phyloP scores from a whole-genome alignment of 129 eudicot species.

The Tanacetum coccineum region DNA sequence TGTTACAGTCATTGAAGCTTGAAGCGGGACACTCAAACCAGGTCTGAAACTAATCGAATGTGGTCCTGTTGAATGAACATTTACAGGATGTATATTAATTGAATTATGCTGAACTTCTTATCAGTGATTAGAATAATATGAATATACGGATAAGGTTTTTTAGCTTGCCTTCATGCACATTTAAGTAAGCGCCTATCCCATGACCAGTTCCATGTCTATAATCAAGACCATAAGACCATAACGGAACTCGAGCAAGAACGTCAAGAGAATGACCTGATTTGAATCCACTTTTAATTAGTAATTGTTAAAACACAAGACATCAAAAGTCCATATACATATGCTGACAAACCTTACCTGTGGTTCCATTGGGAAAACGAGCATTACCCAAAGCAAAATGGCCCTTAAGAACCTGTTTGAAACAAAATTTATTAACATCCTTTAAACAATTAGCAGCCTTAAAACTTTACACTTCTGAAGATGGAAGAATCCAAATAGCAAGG shows the following conservation, averaged over 20 bases:
- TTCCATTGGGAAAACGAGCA: constrained; percentile 96
- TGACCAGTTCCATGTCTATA: constrained; percentile 99
- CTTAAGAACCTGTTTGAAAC: constrained; percentile 68
- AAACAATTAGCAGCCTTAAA: too few relatives aligned
- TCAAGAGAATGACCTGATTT: constrained; percentile 80
- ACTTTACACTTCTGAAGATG: too few relatives aligned
- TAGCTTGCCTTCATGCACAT: constrained; percentile 90
- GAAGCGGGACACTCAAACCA: constrained; percentile 74
- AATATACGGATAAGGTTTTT: constrained; percentile 3
- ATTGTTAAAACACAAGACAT: not conserved
- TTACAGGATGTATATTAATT: constrained; percentile 4
- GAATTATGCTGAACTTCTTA: not conserved
- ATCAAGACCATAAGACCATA: constrained; percentile 97
- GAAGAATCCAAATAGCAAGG: too few relatives aligned
- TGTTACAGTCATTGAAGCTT: constrained; percentile 92
- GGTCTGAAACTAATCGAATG: constrained; percentile 91
- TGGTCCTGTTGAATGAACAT: constrained; percentile 55
- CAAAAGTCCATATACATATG: not conserved
- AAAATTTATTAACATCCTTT: constrained; percentile 3
- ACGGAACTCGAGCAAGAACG: constrained; percentile 91
- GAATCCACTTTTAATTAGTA: not conserved
- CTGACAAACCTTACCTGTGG: constrained; percentile 55
- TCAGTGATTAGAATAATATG: not conserved
- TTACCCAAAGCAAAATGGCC: constrained; percentile 93
- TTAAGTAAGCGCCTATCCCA: constrained; percentile 87